Base-by-base conservation (phyloP, 2,329 filamentous ascomycete species). In the Madurella mycetomatis region DNA sequence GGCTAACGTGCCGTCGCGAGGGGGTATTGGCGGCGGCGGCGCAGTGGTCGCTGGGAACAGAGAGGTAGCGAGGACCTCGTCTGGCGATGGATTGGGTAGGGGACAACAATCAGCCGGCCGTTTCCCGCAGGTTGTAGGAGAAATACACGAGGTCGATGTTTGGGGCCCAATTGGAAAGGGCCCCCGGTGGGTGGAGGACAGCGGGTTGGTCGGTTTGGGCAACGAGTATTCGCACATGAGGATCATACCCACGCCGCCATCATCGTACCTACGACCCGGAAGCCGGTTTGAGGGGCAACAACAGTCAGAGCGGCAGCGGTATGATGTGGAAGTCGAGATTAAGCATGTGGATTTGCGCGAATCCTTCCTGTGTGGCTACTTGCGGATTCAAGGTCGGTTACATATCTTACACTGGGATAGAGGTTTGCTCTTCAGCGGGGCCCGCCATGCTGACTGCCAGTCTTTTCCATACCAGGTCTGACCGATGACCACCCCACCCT, bases 401-500 rank as follows among this genome's bases (percentile, higher is more conserved):
- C 9, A 13, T 12, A 13, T 12, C 31, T 55, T 16, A 13, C 34
- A 61, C 18, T 41, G 41, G 42, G 2, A n/a, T 41, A n/a, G 11
- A 11, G 34, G 4, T 9, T 42, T 57, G 11, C 57, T 44, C 37
- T 45, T 60, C 58, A 54, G 41, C 34, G 44, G 19, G 59, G 48
- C 50, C 43, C 32, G 52, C 17, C 13, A 30, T 18, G 39, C 44
- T 51, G 60, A 41, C 32, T 34, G 18, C 13, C 42, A 50, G 55
- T 56, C 37, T 47, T 42, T 32, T 40, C 15, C 15, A 13, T 25
- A 39, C 2, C 62, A 96, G 92, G 92, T 49, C 78, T 99, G 15
- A 97, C 94, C 0, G 88, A 95, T 68, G 92, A 96, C 72, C 92
- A 97, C 69, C 92, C 92, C 12, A 96, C 92, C n/a, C 78, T 99